Base-by-base conservation (phyloP, 1,139 yeast genomes). In the Nakaseomyces uthaithaninus region DNA sequence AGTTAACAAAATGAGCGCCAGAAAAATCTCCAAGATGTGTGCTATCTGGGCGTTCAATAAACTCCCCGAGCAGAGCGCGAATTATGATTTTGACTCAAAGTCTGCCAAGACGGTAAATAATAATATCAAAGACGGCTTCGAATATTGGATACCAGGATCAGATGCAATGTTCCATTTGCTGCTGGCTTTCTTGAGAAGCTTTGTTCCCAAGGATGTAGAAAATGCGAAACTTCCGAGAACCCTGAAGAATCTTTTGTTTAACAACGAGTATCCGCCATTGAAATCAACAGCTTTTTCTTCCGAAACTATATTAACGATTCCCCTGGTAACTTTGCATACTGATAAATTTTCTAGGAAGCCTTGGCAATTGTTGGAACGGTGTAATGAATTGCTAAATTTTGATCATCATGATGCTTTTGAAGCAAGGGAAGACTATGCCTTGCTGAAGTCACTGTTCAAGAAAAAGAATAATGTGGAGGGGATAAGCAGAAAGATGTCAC, bases 141-240 rank as follows among this genome's bases (percentile, higher is more conserved):
- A 75, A 28, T 72, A 74, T 38, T 86, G 95, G 95, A 67, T 77
- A 38, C 76, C 82, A 2, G 85, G 89, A 2, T 80, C 94, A 5
- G 87, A 83, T 54, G 95, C 95, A 0, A 74, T 85, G 62, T 83
- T 84, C 54, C 96, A 87, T 59, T 61, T 87, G 33, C 68, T 86
- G 25, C 62, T 85, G 24, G 75, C 95, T 2, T 87, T 86, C 53
- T 63, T 87, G 43, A 71, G 94, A 47, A 79, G 94, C 16, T 80
- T 85, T 80, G 69, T 82, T 11, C 89, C 89, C 0, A 77, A 75
- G 33, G 76, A 71, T 44, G 72, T 55, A 23, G 54, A 76, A 44
- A 70, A 71, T 33, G 57, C 65, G 1, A 63, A 80, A 23, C 48
- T 82, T 31, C 91, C 91, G 24, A 75, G 74, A 49, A 66, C 81